Percentiles rank a stretch among this genome's conserved stretches.
Conservation (phyloP, 192 early-diverging fungal genomes). For the Spizellomyces punctatus region DNA sequence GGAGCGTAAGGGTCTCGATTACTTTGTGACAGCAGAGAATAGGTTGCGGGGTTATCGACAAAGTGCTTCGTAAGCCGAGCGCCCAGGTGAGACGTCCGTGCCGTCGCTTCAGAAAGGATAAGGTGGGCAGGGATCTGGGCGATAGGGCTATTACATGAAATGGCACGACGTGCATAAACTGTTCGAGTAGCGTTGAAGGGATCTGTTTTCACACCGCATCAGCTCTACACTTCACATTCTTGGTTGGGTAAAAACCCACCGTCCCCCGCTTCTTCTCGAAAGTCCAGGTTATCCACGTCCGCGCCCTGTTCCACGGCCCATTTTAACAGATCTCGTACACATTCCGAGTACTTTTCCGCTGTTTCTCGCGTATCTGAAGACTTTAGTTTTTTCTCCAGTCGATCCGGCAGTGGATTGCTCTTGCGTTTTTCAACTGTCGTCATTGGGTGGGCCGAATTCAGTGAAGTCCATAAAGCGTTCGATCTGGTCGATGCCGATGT, state of each 20-base stretch:
- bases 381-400: too few species aligned
- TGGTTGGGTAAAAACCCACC: too few species aligned
- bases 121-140: constrained; percentile 40
- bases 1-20: constrained; percentile 36
- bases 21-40: constrained; percentile 2
- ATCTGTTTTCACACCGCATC: too few species aligned
- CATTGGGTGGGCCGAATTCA: too few species aligned
- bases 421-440: too few species aligned
- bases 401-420: too few species aligned
- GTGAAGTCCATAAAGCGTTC: too few species aligned
- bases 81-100: constrained; percentile 31
- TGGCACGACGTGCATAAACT: constrained; percentile 23
- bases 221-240: too few species aligned
- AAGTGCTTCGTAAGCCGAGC: constrained; percentile 11
- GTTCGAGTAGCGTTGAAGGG: constrained; percentile 7
- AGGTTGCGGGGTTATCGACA: constrained; percentile 4
- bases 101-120: constrained; percentile 42
- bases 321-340: constrained; percentile 2
- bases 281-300: constrained; percentile 13
- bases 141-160: constrained; percentile 26
- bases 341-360: too few species aligned
- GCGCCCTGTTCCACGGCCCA: constrained; percentile 33
- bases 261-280: too few species aligned
- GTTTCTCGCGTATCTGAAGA: too few species aligned
- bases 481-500: too few species aligned